Evolutionary conservation across 2,329 filamentous ascomycete species (phyloP), one percentile per base, ranked within the genome.

Genomic region (Colletotrichum gigasporum): DNA sequence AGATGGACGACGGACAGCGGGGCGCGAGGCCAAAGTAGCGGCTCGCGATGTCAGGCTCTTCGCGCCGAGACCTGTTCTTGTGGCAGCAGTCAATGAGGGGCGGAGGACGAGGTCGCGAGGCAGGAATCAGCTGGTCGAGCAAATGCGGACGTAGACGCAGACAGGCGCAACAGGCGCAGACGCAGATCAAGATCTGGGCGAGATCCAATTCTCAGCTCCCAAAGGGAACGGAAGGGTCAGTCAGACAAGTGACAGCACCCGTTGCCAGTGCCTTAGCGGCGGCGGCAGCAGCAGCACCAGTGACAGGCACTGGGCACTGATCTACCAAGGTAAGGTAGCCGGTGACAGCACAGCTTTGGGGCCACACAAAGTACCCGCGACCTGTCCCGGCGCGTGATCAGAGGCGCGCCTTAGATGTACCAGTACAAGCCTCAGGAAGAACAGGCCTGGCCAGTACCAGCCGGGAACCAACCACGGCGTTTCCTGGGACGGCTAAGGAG

Each of bases 11-110:
- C 32, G 34, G 20, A 8, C 12, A 34, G 26, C 22, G 22, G 14
- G 30, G 26, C 18, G 51, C 30, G 9, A 41, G 11, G 14, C 39
- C 14, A 16, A 32, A 45, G 10, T 22, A 22, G 18, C 10, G 9
- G 26, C 28, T 51, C 54, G 39, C 30, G 10, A 45, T 28, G 26
- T 41, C 22, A 12, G 28, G 47, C 14, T 10, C 18, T 24, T 52
- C 34, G 45, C 44, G 39, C 35, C 37, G 44, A 39, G 47, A 34
- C 52, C 35, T 47, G 39, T 41, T 24, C 20, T 12, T 32, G 20
- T 34, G 41, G 39, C 22, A 34, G 20, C 39, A 47, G 42, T 39
- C 32, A 47, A 53, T 52, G 47, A 63, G 60, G 47, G 45, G 60
- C 22, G 60, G 22, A 44, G 24, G 52, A 57, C 20, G 35, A 55